Evolutionary conservation across 2,329 filamentous ascomycete genomes (phyloP), one percentile per base, ranked within the genome.

Genomic region (Fusarium xylarioides): DNA sequence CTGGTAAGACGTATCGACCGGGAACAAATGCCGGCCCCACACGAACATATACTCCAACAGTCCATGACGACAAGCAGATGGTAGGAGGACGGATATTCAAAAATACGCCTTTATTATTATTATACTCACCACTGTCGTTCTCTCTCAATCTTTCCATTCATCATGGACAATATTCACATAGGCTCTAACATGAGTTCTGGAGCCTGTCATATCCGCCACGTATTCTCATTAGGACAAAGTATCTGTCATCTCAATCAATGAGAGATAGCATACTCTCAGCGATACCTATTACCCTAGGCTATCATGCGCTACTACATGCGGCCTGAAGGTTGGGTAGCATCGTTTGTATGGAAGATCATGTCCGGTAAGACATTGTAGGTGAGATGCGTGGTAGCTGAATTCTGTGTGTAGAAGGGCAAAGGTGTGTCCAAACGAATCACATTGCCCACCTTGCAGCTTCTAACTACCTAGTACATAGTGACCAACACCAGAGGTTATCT

Each of bases 21-120:
- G 76, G 70, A 76, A 61, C n/a, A 32, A 62, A 66, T 72, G 65
- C 76, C 76, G 76, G 76, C 54, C 74, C 76, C 76, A 54, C 67
- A 56, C n/a, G 21, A 30, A 23, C 35, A 26, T 15, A 47, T 50
- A 49, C 42, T 58, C 40, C 55, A 50, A 38, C 28, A 30, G n/a
- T 55, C 43, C 28, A 63, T 26, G 37, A 56, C 28, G 23, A 54
- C 19, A 42, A 44, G 53, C 28, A 34, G 30, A 56, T 54, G 12
- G 26, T 18, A 30, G 34, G n/a, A 52, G 40, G 34, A 18, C 21
- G 11, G 34, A n/a, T 30, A 28, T 38, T 38, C 6, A 15, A 28
- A 21, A 28, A 30, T 10, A 54, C 35, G 34, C 34, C 23, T 23
- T 37, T 26, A 9, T 37, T 49, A n/a, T 30, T 26, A 30, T 30